phyloP scores from a whole-genome alignment of 106 monocot genomes.

The Agapanthus africanus region DNA sequence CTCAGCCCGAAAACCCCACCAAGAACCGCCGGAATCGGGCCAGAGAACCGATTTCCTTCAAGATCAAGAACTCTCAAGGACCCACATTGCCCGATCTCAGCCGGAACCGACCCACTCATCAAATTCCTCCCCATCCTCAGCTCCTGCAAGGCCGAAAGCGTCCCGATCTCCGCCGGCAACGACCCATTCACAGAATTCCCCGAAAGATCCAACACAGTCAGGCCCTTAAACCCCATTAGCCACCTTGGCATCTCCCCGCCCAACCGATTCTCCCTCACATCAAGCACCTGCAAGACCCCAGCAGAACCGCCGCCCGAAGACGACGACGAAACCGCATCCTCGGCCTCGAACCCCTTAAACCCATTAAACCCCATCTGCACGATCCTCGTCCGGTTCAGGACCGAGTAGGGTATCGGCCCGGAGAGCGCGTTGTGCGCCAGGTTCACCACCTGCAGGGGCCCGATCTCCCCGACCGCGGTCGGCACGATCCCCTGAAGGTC shows the following conservation, averaged over 20 bases:
- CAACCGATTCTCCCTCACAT: constrained; percentile 54
- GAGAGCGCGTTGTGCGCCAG: constrained; percentile 29
- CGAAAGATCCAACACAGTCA: constrained; percentile 71
- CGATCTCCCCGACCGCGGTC: constrained; percentile 14
- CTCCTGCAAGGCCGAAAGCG: constrained; percentile 44
- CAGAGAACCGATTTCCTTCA: constrained; percentile 50
- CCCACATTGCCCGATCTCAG: constrained; percentile 56
- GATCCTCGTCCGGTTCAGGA: constrained; percentile 34
- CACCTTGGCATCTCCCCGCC: constrained; percentile 58
- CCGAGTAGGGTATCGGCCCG: constrained; percentile 17
- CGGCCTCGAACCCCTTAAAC: constrained; percentile 30
- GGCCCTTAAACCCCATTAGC: constrained; percentile 31
- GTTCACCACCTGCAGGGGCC: constrained; percentile 13
- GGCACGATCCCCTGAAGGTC: constrained; percentile 20
- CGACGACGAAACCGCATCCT: constrained; percentile 5
- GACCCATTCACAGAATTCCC: constrained; percentile 46
- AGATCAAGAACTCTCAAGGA: constrained; percentile 85
- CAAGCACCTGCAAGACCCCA: constrained; percentile 49
- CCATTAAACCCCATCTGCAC: constrained; percentile 69
- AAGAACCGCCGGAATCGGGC: constrained; percentile 42
- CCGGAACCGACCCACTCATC: constrained; percentile 43
- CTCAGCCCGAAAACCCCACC: constrained; percentile 35
- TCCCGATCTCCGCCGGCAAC: constrained; percentile 48
- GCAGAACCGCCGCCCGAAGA: not conserved
- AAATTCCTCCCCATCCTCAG: constrained; percentile 53